These are phyloP conservation scores for Castanea mollissima DNA, from an alignment of 306 rosid genomes.

Conservation along the genomic window DNA sequence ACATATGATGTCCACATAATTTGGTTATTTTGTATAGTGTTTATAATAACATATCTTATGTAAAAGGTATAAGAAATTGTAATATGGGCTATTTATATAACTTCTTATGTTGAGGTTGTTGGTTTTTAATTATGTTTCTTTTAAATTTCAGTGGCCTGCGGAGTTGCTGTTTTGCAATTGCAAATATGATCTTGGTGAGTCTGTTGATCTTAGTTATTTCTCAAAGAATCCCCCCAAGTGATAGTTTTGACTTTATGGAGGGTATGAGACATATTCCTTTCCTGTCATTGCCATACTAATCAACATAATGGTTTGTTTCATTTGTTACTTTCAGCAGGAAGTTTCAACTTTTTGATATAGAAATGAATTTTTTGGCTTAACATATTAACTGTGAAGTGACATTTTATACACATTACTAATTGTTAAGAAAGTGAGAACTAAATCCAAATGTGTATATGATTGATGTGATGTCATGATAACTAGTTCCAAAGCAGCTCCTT, in stretches of 20 bases:
- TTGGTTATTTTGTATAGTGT: neutral
- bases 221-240: neutral
- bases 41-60: neutral
- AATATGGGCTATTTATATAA: neutral
- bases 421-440: no score
- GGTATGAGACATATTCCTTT: neutral
- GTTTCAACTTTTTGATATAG: no score
- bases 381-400: no score
- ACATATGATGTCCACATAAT: neutral
- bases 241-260: neutral
- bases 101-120: neutral
- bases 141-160: slow-evolving; percentile 71
- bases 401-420: no score
- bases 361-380: no score
- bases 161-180: slow-evolving; percentile 68
- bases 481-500: no score
- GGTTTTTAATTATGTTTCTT: slow-evolving; percentile 27
- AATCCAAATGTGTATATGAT: no score
- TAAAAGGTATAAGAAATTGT: neutral
- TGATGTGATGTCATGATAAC: no score
- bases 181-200: slow-evolving; percentile 67
- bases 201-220: slow-evolving; percentile 9
- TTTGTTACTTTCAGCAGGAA: neutral
- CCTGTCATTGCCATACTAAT: slow-evolving; percentile 6
- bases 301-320: slow-evolving; percentile 2